These are phyloP conservation scores for Psilocybe sp. DNA, from an alignment of 768 basidiomycete species.

Conservation along the genomic window DNA sequence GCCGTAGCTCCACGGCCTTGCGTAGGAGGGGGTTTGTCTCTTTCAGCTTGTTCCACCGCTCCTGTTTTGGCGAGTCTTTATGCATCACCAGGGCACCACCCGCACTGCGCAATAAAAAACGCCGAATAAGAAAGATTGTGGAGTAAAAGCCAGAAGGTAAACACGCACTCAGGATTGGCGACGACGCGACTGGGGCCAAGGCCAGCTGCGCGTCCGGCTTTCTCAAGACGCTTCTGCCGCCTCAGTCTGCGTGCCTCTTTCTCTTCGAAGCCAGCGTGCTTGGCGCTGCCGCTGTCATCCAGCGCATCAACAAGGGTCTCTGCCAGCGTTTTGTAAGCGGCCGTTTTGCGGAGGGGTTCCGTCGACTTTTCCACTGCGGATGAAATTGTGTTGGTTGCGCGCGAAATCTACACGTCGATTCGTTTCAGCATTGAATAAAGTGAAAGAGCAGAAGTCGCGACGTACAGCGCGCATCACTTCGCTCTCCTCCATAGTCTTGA, in stretches of 20 bases:
- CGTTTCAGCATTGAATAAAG: not conserved
- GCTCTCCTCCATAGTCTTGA: slow-evolving; percentile 93
- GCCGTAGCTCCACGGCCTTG: slow-evolving; percentile 52
- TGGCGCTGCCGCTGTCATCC: slow-evolving; percentile 90
- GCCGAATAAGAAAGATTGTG: slow-evolving; percentile 1
- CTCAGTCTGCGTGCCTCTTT: slow-evolving; percentile 84
- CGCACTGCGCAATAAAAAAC: slow-evolving; percentile 49
- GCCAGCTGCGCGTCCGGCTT: slow-evolving; percentile 74
- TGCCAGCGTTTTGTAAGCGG: slow-evolving; percentile 87
- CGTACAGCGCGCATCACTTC: slow-evolving; percentile 84
- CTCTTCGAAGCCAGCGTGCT: slow-evolving; percentile 95
- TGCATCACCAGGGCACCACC: slow-evolving; percentile 84
- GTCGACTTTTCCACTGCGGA: slow-evolving; percentile 85
- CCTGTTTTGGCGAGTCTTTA: slow-evolving; percentile 74
- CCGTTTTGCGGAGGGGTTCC: slow-evolving; percentile 95
- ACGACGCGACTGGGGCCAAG: slow-evolving; percentile 52
- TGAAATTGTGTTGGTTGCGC: slow-evolving; percentile 83
- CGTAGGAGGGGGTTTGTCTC: slow-evolving; percentile 76
- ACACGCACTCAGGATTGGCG: slow-evolving; percentile 78
- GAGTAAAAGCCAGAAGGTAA: not conserved
- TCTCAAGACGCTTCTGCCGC: slow-evolving; percentile 76
- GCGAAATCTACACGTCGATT: slow-evolving; percentile 60
- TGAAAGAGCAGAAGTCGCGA: slow-evolving; percentile 8
- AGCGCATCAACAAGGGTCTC: slow-evolving; percentile 90
- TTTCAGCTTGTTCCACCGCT: slow-evolving; percentile 79